Evolutionary conservation across 2,329 filamentous ascomycete species (phyloP), one percentile per base, ranked within the genome.

Genomic region (Fusarium piperis): DNA sequence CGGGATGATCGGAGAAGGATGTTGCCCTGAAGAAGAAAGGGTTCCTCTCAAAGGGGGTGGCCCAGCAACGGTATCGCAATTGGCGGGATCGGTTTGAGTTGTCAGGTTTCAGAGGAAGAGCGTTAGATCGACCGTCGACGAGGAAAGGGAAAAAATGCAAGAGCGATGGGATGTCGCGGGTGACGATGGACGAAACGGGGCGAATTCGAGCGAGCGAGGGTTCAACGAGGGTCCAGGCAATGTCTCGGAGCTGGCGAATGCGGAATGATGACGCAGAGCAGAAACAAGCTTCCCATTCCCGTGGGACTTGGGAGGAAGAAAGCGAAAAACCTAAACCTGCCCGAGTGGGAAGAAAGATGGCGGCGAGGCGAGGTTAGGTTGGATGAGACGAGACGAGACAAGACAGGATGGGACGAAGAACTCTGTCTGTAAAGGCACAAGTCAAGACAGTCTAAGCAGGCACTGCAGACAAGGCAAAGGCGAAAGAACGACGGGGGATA

Each of bases 101-200:
- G 28, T 16, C 41, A 32, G 61, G 36, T 62, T 55, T 55, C 44
- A 55, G 48, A 18, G 15, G 23, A 39, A 39, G 59, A 33, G 30
- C 53, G 46, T 61, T 38, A 36, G 44, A 44, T 61, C 56, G 36
- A 58, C 44, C 53, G 44, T 30, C 55, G 53, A 58, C 33, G 44
- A 48, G 44, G 11, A 30, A 48, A 28, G 26, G 16, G 44, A 30
- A 30, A 30, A 30, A 28, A 48, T 48, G 44, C 23, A 48, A 68
- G 33, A 46, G 23, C 36, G 59, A 41, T 26, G 46, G 10, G 32
- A 66, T 41, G 65, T 72, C 61, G 68, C 53, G 58, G 46, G 53
- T 52, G 30, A 62, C 55, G 35, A 33, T 48, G 18, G 35, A 33
- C 53, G 18, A 52, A 56, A 52, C 55, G 44, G 32, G 61, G 44